Evolutionary conservation across 768 basidiomycete species (phyloP), one percentile per base, ranked within the genome.

Genomic region (Tricholoma terreum): DNA sequence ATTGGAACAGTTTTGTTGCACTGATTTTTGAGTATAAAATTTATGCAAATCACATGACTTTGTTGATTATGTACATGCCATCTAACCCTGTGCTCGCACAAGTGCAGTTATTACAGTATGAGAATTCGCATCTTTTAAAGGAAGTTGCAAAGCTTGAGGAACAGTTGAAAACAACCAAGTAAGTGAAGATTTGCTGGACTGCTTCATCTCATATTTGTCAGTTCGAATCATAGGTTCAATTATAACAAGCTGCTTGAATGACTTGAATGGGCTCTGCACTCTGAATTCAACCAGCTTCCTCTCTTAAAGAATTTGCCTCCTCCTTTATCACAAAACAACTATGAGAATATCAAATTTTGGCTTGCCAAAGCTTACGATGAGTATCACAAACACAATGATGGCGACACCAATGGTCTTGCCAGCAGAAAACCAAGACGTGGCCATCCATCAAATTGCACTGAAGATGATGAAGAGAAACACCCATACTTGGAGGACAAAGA

Each of bases 381-480:
- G 31, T n/a, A 50, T 31, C 34, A 19, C 14, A 50, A 50, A 34
- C 2, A 12, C 12, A n/a, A 31, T n/a, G 49, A 30, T 33, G 30
- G 49, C n/a, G n/a, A 50, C 15, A 50, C 49, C 17, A 50, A 50
- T 19, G 27, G 49, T 11, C 49, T 50, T 31, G 49, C 49, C 11
- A 50, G 11, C 30, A 30, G 49, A 17, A 50, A 31, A 30, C 30
- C 30, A 34, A 33, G 34, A 21, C 15, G 12, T 17, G 30, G 49
- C 30, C 27, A 15, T 12, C 49, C 49, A n/a, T 50, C n/a, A 12
- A 34, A 50, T 34, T 22, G 15, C 17, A 11, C 15, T 50, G 31
- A 50, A 33, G 49, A 50, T 19, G 49, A 50, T 33, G 49, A 50
- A 8, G n/a, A 50, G 15, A 50, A 50, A 50, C 49, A 50, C 34